Base-by-base conservation (phyloP, 257 asterid genomes). In the Cordia subcordata region DNA sequence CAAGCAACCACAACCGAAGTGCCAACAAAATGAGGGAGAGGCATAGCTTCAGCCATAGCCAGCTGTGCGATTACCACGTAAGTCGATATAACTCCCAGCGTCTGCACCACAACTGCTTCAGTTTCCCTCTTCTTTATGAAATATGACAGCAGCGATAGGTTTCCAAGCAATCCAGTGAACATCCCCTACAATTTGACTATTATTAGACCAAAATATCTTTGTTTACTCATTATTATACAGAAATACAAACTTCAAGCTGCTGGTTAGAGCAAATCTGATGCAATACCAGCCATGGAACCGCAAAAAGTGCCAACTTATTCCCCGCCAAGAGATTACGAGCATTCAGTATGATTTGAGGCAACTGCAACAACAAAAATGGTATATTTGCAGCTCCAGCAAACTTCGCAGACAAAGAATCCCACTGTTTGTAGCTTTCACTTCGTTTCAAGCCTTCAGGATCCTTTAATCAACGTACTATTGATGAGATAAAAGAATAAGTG, bases 161-260 rank as follows among this genome's bases (percentile, higher is more conserved):
- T 93, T 58, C 99, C 99, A 27, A 93, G 96, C 76, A 93, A 79
- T 68, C 99, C 97, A 40, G 99, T 93, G 71, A 93, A 76, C 96
- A 89, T 89, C 61, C 99, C 99, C 99, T 93, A 74, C 53, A 72
- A 37, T 42, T 18, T 49, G 1, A 49, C 39, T 12, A 27, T n/a
- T 46, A 50, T 23, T 58, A 63, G 67, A 21, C 39, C 15, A 5
- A 20, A 19, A 51, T 13, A 19, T 49, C 42, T 61, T 57, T 1
- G 19, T 11, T 18, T 21, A 20, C 47, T 11, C 47, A 42, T 11
- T 42, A 42, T 10, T 42, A 42, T 42, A 42, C 5, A 42, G 15
- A 23, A 37, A 33, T 17, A 15, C 22, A 57, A 32, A 57, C 15
- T 45, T 27, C n/a, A 35, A 58, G 13, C 11, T 22, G 37, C 47